These are phyloP conservation scores for Celoporthe dispersa DNA, from an alignment of 2,329 filamentous ascomycete species.

Conservation along the genomic window DNA sequence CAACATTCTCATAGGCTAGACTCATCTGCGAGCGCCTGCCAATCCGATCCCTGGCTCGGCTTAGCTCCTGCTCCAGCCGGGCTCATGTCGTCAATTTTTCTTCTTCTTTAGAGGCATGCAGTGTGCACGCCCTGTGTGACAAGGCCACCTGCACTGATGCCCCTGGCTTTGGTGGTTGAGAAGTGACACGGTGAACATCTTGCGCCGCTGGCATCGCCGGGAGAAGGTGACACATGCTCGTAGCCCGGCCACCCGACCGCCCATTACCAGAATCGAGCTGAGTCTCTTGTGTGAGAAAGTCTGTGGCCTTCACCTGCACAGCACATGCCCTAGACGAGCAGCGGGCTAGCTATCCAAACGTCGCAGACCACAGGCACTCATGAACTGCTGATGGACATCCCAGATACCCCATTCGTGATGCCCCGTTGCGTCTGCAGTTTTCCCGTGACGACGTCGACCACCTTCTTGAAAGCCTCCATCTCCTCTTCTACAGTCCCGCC, in stretches of 20 bases:
- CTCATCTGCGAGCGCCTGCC: background rate
- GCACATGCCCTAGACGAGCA: background rate
- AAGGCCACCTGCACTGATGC: background rate
- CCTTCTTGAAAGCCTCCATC: conserved; percentile 81
- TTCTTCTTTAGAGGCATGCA: background rate
- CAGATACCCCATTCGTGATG: conserved; percentile 32
- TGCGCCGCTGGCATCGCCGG: background rate
- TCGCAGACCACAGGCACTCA: conserved; percentile 8
- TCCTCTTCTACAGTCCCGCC: conserved; percentile 90
- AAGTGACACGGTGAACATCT: conserved; percentile 1
- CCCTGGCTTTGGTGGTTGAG: conserved; percentile 4
- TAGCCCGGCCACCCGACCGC: background rate
- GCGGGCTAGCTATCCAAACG: background rate
- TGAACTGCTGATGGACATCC: conserved; percentile 24
- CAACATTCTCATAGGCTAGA: background rate
- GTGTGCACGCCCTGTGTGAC: background rate
- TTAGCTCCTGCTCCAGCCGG: background rate
- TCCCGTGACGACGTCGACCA: conserved; percentile 71
- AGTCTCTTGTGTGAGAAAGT: background rate
- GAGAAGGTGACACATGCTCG: conserved; percentile 2
- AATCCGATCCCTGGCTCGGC: background rate
- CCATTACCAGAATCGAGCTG: background rate
- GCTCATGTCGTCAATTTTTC: background rate
- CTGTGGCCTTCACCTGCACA: background rate
- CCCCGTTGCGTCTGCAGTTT: conserved; percentile 49